Evolutionary conservation across 192 early-diverging fungal species (phyloP), one percentile per base, ranked within the genome.

Genomic region (Rhizoclosmatium sp.): DNA sequence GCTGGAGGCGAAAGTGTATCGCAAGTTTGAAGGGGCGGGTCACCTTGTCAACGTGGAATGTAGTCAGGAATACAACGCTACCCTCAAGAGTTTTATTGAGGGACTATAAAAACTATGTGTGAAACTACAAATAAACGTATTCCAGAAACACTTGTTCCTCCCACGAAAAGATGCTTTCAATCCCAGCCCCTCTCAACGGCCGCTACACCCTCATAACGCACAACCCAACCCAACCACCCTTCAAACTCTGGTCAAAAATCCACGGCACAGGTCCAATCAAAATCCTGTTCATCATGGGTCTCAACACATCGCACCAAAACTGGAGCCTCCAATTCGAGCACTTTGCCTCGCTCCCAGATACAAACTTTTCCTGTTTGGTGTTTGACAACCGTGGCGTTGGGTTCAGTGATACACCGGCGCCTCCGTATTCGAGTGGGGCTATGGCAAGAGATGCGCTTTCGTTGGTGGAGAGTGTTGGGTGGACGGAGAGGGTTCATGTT

Each of bases 341-440:
- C 67, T 93, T 97, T 80, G 86, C 89, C 2, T 64, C 80, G 16
- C 89, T 87, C 31, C 87, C 87, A 16, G 89, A 93, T 48, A 31
- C 31, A 31, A 31, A 31, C 31, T 95, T 90, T 75, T 91, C 91
- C 2, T 85, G 92, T 3, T 87, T 92, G 23, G 87, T 92, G n/a
- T 95, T 95, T 77, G 95, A 97, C 71, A 97, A 97, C 87, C 86
- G 94, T 56, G 95, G 94, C 9, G 88, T 90, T 47, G 95, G 95
- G 9, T 80, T 82, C 65, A 87, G 85, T 5, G 88, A 87, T 81
- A 48, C 47, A 12, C 80, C 77, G 41, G 64, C 65, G 16, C 48
- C 78, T 21, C 85, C 89, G 87, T 86, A 84, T 88, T 60, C 90
- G 42, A 91, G 92, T 7, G 85, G 88, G n/a, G 92, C 93, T 76